Conservation (phyloP, 495 filamentous ascomycete genomes). For the Penicillium lagena region DNA sequence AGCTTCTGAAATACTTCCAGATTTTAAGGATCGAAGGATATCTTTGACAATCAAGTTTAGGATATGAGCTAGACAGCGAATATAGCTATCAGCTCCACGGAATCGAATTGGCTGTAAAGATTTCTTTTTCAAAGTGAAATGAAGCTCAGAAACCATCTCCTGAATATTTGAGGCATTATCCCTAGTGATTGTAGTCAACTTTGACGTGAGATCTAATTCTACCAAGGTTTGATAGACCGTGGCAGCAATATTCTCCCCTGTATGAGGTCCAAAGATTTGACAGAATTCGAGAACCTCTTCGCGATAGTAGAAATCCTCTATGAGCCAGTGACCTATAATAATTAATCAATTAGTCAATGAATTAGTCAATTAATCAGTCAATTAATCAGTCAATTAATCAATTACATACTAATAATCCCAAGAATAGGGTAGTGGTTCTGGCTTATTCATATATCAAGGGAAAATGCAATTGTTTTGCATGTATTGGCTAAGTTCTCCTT, state of each 20-base stretch:
- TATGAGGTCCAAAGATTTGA: conserved; percentile 7
- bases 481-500: conserved; percentile 3
- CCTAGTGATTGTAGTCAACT: conserved; percentile 52
- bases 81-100: conserved; percentile 5
- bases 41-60: conserved; percentile 9
- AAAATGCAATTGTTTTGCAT: conserved; percentile 8
- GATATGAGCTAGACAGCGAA: conserved; percentile 9
- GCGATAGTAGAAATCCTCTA: conserved; percentile 6
- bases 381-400: no score
- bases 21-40: conserved; percentile 5
- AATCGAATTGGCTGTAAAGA: background rate
- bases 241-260: conserved; percentile 8
- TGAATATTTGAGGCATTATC: conserved; percentile 9
- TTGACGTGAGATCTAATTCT: conserved; percentile 25
- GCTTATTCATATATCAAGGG: conserved; percentile 6
- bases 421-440: no score
- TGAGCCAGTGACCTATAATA: conserved; percentile 7
- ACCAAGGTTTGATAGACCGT: conserved; percentile 2
- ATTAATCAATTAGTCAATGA: no score
- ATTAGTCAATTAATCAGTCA: no score
- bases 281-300: conserved; percentile 6
- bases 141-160: conserved; percentile 3
- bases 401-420: no score
- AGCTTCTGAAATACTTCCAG: background rate
- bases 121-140: background rate